Base-by-base conservation (phyloP, 163 green algal species). In the Volvox carteri region DNA sequence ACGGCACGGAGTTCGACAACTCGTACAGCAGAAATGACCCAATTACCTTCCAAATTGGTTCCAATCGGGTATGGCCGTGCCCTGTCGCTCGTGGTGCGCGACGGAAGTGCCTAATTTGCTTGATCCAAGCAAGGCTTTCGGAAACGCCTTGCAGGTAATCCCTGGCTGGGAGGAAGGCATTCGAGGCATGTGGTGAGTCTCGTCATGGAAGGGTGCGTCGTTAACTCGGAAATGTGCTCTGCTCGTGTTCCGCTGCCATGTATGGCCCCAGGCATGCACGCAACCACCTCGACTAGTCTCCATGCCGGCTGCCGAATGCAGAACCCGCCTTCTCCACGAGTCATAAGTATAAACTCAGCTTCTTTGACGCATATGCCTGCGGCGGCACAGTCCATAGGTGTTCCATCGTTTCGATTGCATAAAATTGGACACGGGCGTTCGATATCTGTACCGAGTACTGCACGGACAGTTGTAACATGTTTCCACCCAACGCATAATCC, bases 1-100 rank as follows among this genome's bases (percentile, higher is more conserved):
- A 97, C 70, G 95, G 95, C 62, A 94, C 90, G 19, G 92, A 96
- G 76, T 98, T 98, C 92, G 96, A 98, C 86, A 93, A 87, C 68
- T 89, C 78, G 7, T 93, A 94, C 39, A 92, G 95, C 35, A 90
- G 96, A 19, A 93, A 93, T 37, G 48, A 94, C 30, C 96, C 96
- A 14, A 94, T 98, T 41, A 74, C 89, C 0, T 98, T 98, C 87
- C 93, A 90, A 33, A 88, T 98, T 23, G 96, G 96, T 11, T 42
- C 86, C 18, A 93, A 94, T 7, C 79, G 84, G 46, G 95, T 96
- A 65, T 28, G 21, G 35, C n/a, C n/a, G 39, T 56, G 23, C 25
- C n/a, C 5, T 2, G 58, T 37, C 58, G 11, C 19, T 8, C 52
- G 18, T 42, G 9, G 54, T 41, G 18, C 9, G 35, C 1, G 30